These are phyloP conservation scores for Zizania latifolia DNA, from an alignment of 176 grass and related monocot species.

Conservation along the genomic window DNA sequence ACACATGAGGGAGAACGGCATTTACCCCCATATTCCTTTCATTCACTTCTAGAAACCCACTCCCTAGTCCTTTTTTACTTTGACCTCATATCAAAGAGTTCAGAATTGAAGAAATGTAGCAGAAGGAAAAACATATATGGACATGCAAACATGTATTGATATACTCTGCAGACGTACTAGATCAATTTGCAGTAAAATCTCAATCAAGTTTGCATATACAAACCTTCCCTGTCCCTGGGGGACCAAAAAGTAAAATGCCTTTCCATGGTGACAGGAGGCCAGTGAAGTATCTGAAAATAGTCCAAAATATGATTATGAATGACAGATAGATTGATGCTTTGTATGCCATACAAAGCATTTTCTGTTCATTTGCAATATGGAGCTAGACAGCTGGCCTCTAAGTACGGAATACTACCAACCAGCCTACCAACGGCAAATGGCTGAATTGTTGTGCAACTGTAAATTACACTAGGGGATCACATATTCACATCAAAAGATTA, in stretches of 20 bases:
- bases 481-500: neutral
- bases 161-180: neutral
- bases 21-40: too few relatives aligned
- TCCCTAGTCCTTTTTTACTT: neutral
- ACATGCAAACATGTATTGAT: neutral
- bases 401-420: neutral
- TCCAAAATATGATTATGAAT: constrained; percentile 5
- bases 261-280: constrained; percentile 52
- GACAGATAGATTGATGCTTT: neutral
- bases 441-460: neutral
- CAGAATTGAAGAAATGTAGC: neutral
- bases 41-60: too few relatives aligned
- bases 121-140: neutral
- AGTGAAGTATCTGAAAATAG: constrained; percentile 52
- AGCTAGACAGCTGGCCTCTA: neutral
- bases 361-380: neutral
- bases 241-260: constrained; percentile 57
- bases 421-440: neutral
- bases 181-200: constrained; percentile 15
- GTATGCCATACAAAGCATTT: neutral
- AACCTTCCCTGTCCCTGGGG: constrained; percentile 56
- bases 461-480: neutral
- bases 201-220: neutral
- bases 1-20: too few relatives aligned
- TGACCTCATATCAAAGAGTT: neutral